Conservation (phyloP, 176 grass and related monocot genomes). For the Stipa capillata region DNA sequence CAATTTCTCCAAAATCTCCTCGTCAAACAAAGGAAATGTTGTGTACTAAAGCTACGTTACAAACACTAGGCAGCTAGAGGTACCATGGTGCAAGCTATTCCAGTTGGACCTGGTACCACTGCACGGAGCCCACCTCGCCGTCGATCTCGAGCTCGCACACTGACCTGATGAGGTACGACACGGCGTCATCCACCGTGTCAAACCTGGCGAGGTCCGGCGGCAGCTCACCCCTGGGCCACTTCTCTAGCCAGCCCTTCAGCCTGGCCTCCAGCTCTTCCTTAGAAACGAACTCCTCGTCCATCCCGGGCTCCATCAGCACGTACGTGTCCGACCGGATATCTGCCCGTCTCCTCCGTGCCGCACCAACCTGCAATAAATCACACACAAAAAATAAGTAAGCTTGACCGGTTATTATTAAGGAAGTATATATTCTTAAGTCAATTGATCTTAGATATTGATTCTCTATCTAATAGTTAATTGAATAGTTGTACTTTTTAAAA, state of each 20-base stretch:
- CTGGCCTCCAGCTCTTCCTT: constrained; percentile 61
- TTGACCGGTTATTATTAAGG: too few species aligned
- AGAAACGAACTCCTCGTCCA: constrained; percentile 54
- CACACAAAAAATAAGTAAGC: too few species aligned
- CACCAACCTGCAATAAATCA: too few species aligned
- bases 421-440: too few species aligned
- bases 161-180: constrained; percentile 69
- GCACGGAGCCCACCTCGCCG: constrained; percentile 65
- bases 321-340: constrained; percentile 64
- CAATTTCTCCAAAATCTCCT: background rate
- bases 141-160: constrained; percentile 83
- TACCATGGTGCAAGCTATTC: too few species aligned
- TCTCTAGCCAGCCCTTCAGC: constrained; percentile 65
- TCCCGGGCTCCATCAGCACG: constrained; percentile 71
- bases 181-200: constrained; percentile 49
- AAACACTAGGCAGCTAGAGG: too few species aligned
- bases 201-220: constrained; percentile 67
- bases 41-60: too few species aligned
- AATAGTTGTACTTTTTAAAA: too few species aligned
- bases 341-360: constrained; percentile 46
- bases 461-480: too few species aligned
- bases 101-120: constrained; percentile 85
- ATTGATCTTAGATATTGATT: too few species aligned
- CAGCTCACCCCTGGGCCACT: constrained; percentile 47
- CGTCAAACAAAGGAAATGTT: too few species aligned